Evolutionary conservation across 148 eudicot species (phyloP).

Genomic region (Rheum nobile): DNA sequence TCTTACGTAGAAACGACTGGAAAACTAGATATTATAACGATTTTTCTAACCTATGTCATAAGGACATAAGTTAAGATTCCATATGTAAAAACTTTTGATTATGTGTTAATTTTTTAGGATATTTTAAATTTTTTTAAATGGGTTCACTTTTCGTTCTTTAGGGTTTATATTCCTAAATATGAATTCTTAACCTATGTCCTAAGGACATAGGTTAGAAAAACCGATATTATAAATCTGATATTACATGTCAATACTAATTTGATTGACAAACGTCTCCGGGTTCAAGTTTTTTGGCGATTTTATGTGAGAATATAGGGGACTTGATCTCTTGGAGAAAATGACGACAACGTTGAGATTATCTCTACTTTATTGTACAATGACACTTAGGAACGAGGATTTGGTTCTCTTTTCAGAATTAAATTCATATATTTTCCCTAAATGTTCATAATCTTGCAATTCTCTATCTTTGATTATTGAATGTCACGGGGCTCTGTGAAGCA

Average conservation of each 20-base stretch:
- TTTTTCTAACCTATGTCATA: too few relatives aligned
- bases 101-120: too few relatives aligned
- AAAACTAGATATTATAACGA: not conserved
- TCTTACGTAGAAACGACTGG: not conserved
- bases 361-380: not conserved
- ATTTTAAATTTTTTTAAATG: too few relatives aligned
- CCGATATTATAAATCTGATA: too few relatives aligned
- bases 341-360: not conserved
- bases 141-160: too few relatives aligned
- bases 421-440: not conserved
- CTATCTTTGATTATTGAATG: not conserved
- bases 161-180: too few relatives aligned
- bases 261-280: not conserved
- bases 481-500: not conserved
- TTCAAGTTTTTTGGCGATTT: not conserved
- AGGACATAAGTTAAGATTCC: too few relatives aligned
- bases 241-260: not conserved
- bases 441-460: not conserved
- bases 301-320: not conserved
- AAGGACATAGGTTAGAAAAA: too few relatives aligned
- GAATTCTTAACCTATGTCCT: too few relatives aligned
- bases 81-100: too few relatives aligned
- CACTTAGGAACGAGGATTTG: not conserved
- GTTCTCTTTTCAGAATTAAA: not conserved
- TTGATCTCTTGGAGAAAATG: not conserved